Evolutionary conservation across 768 basidiomycete genomes (phyloP).

Genomic region (Tricholoma sp.): DNA sequence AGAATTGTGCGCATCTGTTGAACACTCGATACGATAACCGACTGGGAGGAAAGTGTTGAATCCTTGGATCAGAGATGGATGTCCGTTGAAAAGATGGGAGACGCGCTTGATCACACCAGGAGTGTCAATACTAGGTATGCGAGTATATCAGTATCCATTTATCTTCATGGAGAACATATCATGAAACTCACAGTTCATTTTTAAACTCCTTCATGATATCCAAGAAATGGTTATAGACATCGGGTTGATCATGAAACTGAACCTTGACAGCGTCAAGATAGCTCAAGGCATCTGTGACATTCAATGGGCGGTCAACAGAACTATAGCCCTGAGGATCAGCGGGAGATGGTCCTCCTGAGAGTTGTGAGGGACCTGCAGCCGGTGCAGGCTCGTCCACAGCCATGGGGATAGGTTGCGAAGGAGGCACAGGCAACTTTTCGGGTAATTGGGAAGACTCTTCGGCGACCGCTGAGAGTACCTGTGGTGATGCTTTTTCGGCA

Average conservation of each 20-base stretch:
- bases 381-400: constrained; percentile 9
- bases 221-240: constrained; percentile 90
- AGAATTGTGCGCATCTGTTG: constrained; percentile 55
- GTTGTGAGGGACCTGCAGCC: constrained; percentile 7
- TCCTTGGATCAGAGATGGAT: constrained; percentile 88
- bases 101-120: constrained; percentile 96
- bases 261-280: constrained; percentile 92
- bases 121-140: constrained; percentile 82
- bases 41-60: constrained; percentile 97
- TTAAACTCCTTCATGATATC: constrained; percentile 99
- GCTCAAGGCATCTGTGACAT: constrained; percentile 89
- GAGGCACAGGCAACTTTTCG: constrained; percentile 5
- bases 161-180: background rate
- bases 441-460: background rate
- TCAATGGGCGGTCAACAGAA: constrained; percentile 60
- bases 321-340: constrained; percentile 26
- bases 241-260: constrained; percentile 88
- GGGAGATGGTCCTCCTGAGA: constrained; percentile 10
- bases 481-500: background rate
- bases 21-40: constrained; percentile 90
- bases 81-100: constrained; percentile 86
- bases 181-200: constrained; percentile 69
- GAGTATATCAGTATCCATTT: constrained; percentile 3
- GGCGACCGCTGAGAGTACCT: background rate
- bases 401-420: constrained; percentile 9